Conservation (phyloP, 2,329 filamentous ascomycete species). For the Thermomyces lanuginosus region DNA sequence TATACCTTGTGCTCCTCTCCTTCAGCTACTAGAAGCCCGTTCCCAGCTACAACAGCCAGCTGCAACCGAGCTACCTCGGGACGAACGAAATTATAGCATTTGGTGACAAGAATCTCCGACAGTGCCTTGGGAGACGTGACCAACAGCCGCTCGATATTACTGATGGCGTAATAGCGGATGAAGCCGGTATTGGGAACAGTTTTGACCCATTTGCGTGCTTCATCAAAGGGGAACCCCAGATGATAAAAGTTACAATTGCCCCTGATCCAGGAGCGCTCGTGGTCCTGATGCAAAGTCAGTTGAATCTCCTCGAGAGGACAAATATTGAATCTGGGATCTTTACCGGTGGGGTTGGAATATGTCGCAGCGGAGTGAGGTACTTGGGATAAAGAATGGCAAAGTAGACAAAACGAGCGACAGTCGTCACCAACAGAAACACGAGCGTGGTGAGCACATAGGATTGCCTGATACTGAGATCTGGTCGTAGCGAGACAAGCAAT, state of each 20-base stretch:
- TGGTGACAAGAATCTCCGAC: conserved; percentile 52
- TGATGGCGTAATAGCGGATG: conserved; percentile 47
- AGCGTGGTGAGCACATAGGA: conserved; percentile 14
- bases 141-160: conserved; percentile 49
- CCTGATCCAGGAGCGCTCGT: conserved; percentile 28
- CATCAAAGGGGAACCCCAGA: conserved; percentile 24
- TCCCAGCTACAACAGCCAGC: conserved; percentile 23
- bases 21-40: conserved; percentile 53
- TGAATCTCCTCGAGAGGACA: neutral
- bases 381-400: conserved; percentile 39
- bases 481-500: conserved; percentile 9
- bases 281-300: neutral
- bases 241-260: conserved; percentile 28
- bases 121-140: conserved; percentile 47
- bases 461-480: conserved; percentile 14
- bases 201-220: conserved; percentile 35
- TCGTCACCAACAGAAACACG: conserved; percentile 11
- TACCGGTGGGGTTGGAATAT: conserved; percentile 38
- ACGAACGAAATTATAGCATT: conserved; percentile 55
- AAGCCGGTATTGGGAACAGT: conserved; percentile 51
- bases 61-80: conserved; percentile 33
- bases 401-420: conserved; percentile 14
- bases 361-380: conserved; percentile 41
- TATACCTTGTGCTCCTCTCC: conserved; percentile 69
- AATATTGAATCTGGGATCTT: conserved; percentile 8